phyloP scores from a whole-genome alignment of 2,329 filamentous ascomycete species.

The Ceratocystis eucalypticola region DNA sequence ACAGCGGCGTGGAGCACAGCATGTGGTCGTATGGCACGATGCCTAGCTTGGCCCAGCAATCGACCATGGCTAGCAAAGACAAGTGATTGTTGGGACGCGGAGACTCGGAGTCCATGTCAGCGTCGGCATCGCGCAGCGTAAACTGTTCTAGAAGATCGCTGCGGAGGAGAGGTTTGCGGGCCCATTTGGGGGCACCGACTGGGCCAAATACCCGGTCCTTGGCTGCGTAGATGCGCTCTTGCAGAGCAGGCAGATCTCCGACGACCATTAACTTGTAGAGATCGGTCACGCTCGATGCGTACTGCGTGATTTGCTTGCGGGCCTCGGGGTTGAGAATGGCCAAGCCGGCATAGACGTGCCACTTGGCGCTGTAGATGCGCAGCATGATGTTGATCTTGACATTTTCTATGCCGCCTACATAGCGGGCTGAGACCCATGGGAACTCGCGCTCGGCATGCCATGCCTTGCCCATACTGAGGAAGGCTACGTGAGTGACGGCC shows the following conservation, averaged over 20 bases:
- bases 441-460: slow-evolving; percentile 95
- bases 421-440: slow-evolving; percentile 91
- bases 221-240: slow-evolving; percentile 50
- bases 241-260: slow-evolving; percentile 62
- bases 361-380: slow-evolving; percentile 96
- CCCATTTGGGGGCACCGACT: slow-evolving; percentile 50
- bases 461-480: slow-evolving; percentile 92
- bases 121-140: slow-evolving; percentile 50
- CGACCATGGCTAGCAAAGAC: slow-evolving; percentile 86
- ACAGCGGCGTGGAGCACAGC: slow-evolving; percentile 96
- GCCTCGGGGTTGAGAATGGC: slow-evolving; percentile 94
- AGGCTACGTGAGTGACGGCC: slow-evolving; percentile 93
- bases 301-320: slow-evolving; percentile 83
- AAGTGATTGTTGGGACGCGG: slow-evolving; percentile 85
- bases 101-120: slow-evolving; percentile 35
- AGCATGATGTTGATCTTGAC: slow-evolving; percentile 98
- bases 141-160: slow-evolving; percentile 82
- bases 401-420: slow-evolving; percentile 94
- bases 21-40: slow-evolving; percentile 98
- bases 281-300: slow-evolving; percentile 81
- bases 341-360: slow-evolving; percentile 97
- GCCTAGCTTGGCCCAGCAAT: slow-evolving; percentile 88
- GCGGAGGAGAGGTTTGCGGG: slow-evolving; percentile 55
- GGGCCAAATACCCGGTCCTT: slow-evolving; percentile 59
- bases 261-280: slow-evolving; percentile 95